Conservation (phyloP, 495 filamentous ascomycete species). For the Aspergillus sparsus region DNA sequence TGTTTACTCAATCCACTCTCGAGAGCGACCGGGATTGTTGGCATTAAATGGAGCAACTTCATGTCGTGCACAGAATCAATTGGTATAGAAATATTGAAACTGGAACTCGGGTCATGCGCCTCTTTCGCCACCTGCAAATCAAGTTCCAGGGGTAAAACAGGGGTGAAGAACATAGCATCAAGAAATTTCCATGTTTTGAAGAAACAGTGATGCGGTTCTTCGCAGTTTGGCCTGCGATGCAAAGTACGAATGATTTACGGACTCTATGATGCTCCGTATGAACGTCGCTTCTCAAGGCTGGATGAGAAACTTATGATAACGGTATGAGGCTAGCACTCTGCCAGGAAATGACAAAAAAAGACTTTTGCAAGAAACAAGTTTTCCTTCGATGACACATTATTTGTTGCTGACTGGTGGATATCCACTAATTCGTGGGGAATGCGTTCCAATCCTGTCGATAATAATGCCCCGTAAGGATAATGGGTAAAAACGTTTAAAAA, state of each 20-base stretch:
- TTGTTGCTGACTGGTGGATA: not conserved
- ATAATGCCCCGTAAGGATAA: not conserved
- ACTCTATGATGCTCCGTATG: not conserved
- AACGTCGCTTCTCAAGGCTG: not conserved
- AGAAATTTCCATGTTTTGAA: not conserved
- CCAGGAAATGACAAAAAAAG: not conserved
- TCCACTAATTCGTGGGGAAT: conserved; percentile 1
- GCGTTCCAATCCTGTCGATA: not conserved
- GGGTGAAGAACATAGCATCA: not conserved
- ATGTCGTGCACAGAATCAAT: not conserved
- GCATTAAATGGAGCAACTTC: conserved; percentile 2
- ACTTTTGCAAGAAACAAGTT: conserved; percentile 8
- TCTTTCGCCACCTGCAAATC: not conserved
- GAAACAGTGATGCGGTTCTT: not conserved
- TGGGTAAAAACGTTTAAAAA: not conserved
- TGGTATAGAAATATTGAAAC: no score
- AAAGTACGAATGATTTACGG: not conserved
- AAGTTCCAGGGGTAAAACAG: conserved; percentile 3
- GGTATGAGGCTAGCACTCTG: conserved; percentile 1
- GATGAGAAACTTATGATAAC: not conserved
- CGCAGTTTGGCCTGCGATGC: not conserved
- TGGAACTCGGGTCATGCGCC: no score
- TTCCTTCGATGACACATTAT: conserved; percentile 4
- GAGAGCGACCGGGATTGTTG: not conserved
- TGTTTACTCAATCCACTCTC: not conserved